Percentiles rank a stretch among this genome's conserved stretches.
phyloP scores from a whole-genome alignment of 176 grass and related monocot species.

The Carex scoparia region DNA sequence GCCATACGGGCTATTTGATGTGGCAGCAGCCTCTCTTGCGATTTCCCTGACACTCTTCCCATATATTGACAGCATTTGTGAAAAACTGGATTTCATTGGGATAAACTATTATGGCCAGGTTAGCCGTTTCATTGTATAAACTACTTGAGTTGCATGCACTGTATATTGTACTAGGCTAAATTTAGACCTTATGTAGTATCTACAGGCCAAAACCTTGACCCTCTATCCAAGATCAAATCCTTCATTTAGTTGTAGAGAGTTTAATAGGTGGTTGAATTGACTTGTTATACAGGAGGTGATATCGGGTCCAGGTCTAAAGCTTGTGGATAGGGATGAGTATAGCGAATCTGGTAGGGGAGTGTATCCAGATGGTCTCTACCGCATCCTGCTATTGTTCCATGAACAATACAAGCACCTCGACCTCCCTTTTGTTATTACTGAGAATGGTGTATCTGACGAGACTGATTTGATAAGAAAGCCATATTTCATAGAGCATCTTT shows the following conservation, averaged over 20 bases:
- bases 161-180: background rate
- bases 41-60: conserved; percentile 78
- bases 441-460: conserved; percentile 96
- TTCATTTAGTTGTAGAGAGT: background rate
- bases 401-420: conserved; percentile 75
- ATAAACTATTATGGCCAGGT: conserved; percentile 99
- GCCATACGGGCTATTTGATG: conserved; percentile 87
- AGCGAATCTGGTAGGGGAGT: conserved; percentile 92
- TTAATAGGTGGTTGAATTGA: background rate
- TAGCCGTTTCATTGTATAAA: conserved; percentile 1
- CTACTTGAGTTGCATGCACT: background rate
- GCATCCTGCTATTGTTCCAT: conserved; percentile 70
- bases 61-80: conserved; percentile 76
- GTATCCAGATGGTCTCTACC: conserved; percentile 88
- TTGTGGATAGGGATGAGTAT: conserved; percentile 69
- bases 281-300: conserved; percentile 76
- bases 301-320: conserved; percentile 87
- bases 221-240: background rate
- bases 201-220: background rate
- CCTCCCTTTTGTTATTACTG: conserved; percentile 85
- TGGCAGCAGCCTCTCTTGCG: conserved; percentile 65
- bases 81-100: conserved; percentile 86
- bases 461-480: conserved; percentile 86
- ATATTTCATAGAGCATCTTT: conserved; percentile 83
- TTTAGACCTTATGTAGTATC: background rate